These are phyloP conservation scores for Omphalotus guepiniiformis DNA, from an alignment of 768 basidiomycete species.

Conservation along the genomic window DNA sequence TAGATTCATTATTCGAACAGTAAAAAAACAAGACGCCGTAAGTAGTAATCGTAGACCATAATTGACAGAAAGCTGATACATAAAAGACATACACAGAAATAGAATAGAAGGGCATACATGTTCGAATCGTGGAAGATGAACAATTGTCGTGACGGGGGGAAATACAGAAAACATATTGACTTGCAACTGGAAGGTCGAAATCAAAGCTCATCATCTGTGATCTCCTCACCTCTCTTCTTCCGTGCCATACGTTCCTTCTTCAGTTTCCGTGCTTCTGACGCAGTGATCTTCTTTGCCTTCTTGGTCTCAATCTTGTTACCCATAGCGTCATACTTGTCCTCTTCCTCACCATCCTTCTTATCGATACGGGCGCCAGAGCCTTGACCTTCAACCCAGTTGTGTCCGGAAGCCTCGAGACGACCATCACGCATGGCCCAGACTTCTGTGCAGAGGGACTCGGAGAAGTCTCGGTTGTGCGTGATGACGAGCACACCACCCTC, in stretches of 20 bases:
- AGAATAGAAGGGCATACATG: no score
- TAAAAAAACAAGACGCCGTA: no score
- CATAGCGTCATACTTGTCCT: conserved; percentile 93
- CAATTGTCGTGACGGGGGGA: no score
- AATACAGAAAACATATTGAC: no score
- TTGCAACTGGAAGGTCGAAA: no score
- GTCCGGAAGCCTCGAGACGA: conserved; percentile 91
- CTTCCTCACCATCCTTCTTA: conserved; percentile 88
- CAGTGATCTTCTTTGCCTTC: conserved; percentile 84
- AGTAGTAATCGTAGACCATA: no score
- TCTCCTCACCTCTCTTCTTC: conserved; percentile 82
- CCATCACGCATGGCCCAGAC: conserved; percentile 99
- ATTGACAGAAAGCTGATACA: no score
- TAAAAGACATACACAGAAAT: no score
- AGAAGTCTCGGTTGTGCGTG: conserved; percentile 98
- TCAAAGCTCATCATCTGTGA: conserved; percentile 63
- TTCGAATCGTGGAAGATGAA: no score
- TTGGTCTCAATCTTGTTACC: conserved; percentile 91
- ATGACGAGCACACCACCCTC: conserved; percentile 98
- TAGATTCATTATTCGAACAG: no score
- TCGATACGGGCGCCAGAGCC: conserved; percentile 93
- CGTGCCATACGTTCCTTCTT: conserved; percentile 97
- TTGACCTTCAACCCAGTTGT: conserved; percentile 99
- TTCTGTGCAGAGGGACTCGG: conserved; percentile 95
- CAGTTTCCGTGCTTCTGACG: conserved; percentile 79